Percentiles rank a stretch among this genome's conserved stretches.
Evolutionary conservation across 495 filamentous ascomycete genomes (phyloP).

Genomic region (Podospora bellae-mahoneyi): DNA sequence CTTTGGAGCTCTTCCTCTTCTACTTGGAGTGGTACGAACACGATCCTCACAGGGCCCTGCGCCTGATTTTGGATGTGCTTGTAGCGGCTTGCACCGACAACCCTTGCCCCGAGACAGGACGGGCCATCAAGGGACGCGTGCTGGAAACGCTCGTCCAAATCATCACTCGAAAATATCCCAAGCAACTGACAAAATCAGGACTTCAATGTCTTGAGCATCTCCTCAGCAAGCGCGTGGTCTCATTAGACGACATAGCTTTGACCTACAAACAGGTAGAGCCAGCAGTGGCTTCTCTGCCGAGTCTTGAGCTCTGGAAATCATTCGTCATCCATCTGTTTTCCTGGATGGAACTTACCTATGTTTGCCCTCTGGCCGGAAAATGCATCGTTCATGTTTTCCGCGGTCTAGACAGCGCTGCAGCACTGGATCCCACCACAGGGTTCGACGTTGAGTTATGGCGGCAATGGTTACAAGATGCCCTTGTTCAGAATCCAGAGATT

Average conservation of each 20-base stretch:
- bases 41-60: constrained; percentile 69
- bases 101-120: constrained; percentile 37
- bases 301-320: constrained; percentile 37
- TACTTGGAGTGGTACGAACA: constrained; percentile 73
- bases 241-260: constrained; percentile 36
- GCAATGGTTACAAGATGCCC: constrained; percentile 44
- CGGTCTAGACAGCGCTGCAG: constrained; percentile 26
- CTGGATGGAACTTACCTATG: constrained; percentile 61
- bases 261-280: constrained; percentile 35
- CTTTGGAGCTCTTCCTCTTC: constrained; percentile 60
- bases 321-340: constrained; percentile 51
- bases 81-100: constrained; percentile 50
- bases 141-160: constrained; percentile 46
- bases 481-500: constrained; percentile 49
- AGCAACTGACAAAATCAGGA: constrained; percentile 57
- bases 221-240: constrained; percentile 50
- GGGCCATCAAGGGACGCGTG: constrained; percentile 37
- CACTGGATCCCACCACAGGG: constrained; percentile 32
- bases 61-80: constrained; percentile 63
- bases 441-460: constrained; percentile 48
- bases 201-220: constrained; percentile 60
- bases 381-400: constrained; percentile 58
- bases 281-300: constrained; percentile 17
- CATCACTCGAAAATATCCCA: constrained; percentile 49
- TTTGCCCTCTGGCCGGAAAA: constrained; percentile 63